phyloP scores from a whole-genome alignment of 176 grass and related monocot genomes.

The Alloteropsis semialata region DNA sequence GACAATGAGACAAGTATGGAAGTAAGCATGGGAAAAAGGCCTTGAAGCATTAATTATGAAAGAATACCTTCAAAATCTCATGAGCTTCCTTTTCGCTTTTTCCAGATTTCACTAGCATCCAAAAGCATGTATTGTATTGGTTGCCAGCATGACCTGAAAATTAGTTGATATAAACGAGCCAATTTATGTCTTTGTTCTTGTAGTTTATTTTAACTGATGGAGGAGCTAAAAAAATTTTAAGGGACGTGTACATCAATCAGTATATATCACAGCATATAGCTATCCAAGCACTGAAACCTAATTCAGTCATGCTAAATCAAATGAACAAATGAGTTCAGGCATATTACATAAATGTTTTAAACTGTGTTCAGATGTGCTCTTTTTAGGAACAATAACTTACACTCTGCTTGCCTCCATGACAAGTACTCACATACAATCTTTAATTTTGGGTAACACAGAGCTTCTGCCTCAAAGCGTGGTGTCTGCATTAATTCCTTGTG shows the following conservation, averaged over 20 bases:
- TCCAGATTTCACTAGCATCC: constrained; percentile 89
- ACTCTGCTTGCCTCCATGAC: constrained; percentile 76
- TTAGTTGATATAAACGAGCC: background rate
- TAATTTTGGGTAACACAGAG: constrained; percentile 57
- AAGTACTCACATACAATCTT: constrained; percentile 70
- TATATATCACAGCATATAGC: background rate
- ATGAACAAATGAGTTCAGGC: background rate
- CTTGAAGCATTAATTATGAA: constrained; percentile 18
- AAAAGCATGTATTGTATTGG: constrained; percentile 87
- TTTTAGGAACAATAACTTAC: constrained; percentile 40
- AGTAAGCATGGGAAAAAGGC: constrained; percentile 9
- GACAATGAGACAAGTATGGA: constrained; percentile 13
- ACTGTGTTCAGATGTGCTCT: background rate
- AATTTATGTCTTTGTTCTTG: background rate
- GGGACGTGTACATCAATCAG: background rate
- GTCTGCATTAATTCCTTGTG: constrained; percentile 43
- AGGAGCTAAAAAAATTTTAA: background rate
- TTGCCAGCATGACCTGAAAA: constrained; percentile 74
- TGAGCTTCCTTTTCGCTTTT: constrained; percentile 70
- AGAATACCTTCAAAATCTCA: constrained; percentile 62
- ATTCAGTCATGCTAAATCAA: background rate
- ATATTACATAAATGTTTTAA: background rate
- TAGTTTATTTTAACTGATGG: background rate
- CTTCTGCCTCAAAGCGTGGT: constrained; percentile 66
- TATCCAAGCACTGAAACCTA: background rate